A percentile compares a stretch with the other conserved stretches of the same genome.
These are phyloP conservation scores for Coemansia sp. DNA, from an alignment of 192 early-diverging fungal genomes.

Conservation along the genomic window DNA sequence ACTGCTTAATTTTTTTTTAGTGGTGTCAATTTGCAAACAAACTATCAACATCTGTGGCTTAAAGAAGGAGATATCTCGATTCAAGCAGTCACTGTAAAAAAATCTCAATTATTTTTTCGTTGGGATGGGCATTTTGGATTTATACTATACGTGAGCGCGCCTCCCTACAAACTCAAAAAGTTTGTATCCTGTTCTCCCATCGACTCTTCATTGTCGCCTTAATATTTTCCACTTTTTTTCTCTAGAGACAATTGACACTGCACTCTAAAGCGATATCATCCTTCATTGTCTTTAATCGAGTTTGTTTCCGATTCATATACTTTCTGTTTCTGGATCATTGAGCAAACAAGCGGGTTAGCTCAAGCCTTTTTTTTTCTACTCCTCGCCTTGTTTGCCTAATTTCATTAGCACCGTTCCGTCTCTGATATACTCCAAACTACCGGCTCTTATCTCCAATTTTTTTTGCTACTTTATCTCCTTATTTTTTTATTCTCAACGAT, in stretches of 20 bases:
- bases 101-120: background rate
- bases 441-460: background rate
- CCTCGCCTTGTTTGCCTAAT: background rate
- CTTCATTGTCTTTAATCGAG: constrained; percentile 7
- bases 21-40: background rate
- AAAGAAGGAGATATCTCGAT: background rate
- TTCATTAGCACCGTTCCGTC: background rate
- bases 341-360: background rate
- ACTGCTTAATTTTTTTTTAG: background rate
- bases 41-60: background rate
- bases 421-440: background rate
- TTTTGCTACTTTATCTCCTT: background rate
- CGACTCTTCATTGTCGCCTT: constrained; percentile 5
- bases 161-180: constrained; percentile 4
- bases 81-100: too few relatives aligned
- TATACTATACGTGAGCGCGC: constrained; percentile 3
- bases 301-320: background rate
- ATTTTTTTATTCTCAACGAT: constrained; percentile 1
- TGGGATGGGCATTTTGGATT: background rate
- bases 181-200: constrained; percentile 7
- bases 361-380: background rate
- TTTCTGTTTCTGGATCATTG: background rate
- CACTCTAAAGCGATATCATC: constrained; percentile 9
- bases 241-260: background rate
- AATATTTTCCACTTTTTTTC: background rate